phyloP scores from a whole-genome alignment of 208 protist genomes.

The Trypanosoma theileri region DNA sequence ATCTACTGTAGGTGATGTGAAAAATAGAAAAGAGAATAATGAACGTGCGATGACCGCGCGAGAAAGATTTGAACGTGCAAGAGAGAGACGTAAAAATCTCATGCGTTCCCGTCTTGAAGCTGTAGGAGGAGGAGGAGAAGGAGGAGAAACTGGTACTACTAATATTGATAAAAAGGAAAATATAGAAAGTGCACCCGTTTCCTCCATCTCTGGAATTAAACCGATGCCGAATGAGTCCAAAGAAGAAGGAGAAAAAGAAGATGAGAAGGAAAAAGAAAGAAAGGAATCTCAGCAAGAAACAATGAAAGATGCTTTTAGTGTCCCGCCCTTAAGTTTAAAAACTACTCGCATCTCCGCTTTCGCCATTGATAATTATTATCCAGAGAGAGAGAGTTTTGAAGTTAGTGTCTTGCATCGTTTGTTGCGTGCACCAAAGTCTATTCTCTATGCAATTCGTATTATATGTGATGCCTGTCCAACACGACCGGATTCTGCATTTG shows the following conservation, averaged over 20 bases:
- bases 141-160: background rate
- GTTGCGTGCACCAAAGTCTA: conserved; percentile 57
- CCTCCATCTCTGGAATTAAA: background rate
- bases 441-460: conserved; percentile 69
- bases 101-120: conserved; percentile 13
- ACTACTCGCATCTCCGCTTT: conserved; percentile 57
- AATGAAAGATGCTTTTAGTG: background rate
- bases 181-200: background rate
- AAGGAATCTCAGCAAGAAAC: background rate
- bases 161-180: conserved; percentile 11
- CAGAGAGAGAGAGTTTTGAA: conserved; percentile 63
- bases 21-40: background rate
- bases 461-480: conserved; percentile 49
- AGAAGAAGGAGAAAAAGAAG: background rate
- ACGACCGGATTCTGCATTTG: conserved; percentile 29
- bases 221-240: background rate
- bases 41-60: conserved; percentile 35
- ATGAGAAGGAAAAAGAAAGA: too few relatives aligned
- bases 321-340: conserved; percentile 20
- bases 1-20: background rate
- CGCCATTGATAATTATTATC: conserved; percentile 49
- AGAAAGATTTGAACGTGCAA: conserved; percentile 60
- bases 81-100: conserved; percentile 58
- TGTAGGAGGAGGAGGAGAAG: too few relatives aligned
- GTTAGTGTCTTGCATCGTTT: conserved; percentile 81